phyloP scores from a whole-genome alignment of 176 grass and related monocot genomes.

The Carex kokanica region DNA sequence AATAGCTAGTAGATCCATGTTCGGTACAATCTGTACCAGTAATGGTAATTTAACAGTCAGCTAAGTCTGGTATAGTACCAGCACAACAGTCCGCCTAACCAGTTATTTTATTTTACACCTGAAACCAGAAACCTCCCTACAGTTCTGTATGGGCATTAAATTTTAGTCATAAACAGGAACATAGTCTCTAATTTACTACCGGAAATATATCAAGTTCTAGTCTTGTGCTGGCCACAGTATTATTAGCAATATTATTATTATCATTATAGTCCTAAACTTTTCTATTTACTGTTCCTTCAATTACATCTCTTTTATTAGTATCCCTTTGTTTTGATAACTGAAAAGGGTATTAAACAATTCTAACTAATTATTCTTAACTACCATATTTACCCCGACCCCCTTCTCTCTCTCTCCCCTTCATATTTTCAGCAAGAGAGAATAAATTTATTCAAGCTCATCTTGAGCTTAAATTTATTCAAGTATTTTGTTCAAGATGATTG shows the following conservation, averaged over 20 bases:
- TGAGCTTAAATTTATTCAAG: neutral
- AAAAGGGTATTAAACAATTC: neutral
- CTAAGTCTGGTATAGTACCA: neutral
- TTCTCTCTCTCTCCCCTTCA: neutral
- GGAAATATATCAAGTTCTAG: too few species aligned
- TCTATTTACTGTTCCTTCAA: too few species aligned
- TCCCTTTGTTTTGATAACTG: neutral
- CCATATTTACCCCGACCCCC: neutral
- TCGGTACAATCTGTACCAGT: neutral
- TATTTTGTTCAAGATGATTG: neutral
- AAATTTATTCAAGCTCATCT: neutral
- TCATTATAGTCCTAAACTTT: neutral
- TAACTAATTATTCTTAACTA: neutral
- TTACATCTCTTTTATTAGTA: neutral
- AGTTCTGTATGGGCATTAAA: neutral
- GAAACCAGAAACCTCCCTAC: neutral
- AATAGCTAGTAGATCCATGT: neutral
- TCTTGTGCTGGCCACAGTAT: too few species aligned
- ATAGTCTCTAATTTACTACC: neutral
- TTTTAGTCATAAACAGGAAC: neutral
- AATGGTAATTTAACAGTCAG: neutral
- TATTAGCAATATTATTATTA: too few species aligned
- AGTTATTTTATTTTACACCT: neutral
- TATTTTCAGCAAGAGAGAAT: neutral
- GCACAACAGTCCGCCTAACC: neutral